Percentiles rank a stretch among this genome's conserved stretches.
Conservation (phyloP, 2,329 filamentous ascomycete species). For the Thelonectria olida region DNA sequence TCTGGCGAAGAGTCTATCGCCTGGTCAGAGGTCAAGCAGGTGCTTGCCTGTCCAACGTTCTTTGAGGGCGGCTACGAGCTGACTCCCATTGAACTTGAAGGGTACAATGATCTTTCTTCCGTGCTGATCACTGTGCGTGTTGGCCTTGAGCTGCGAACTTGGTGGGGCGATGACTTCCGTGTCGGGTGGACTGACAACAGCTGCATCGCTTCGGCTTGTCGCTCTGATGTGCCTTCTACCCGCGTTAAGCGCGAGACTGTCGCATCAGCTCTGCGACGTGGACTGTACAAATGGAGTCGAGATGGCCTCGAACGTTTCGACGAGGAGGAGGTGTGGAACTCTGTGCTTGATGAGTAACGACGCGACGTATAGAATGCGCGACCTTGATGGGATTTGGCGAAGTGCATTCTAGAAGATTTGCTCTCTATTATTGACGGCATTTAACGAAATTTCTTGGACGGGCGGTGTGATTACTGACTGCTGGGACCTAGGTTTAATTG, state of each 20-base stretch:
- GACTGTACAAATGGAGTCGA: conserved; percentile 48
- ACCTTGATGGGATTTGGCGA: conserved; percentile 33
- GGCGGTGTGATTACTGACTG: conserved; percentile 44
- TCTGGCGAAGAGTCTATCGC: conserved; percentile 48
- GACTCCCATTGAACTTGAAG: conserved; percentile 47
- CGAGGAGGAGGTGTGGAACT: conserved; percentile 43
- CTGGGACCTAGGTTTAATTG: conserved; percentile 44
- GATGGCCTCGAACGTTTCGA: conserved; percentile 45
- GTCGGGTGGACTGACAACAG: conserved; percentile 54
- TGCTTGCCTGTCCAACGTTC: conserved; percentile 50
- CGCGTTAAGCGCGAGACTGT: conserved; percentile 45
- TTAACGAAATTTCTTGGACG: conserved; percentile 48
- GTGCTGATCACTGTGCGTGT: conserved; percentile 50
- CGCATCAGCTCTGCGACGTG: conserved; percentile 42
- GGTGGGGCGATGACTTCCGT: conserved; percentile 54
- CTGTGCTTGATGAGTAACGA: conserved; percentile 39
- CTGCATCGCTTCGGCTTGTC: conserved; percentile 50
- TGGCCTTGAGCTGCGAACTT: conserved; percentile 48
- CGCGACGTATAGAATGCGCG: conserved; percentile 14
- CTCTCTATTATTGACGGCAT: conserved; percentile 44
- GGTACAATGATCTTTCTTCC: conserved; percentile 51
- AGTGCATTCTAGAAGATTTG: conserved; percentile 39
- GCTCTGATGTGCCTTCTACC: conserved; percentile 37
- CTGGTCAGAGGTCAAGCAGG: conserved; percentile 51
- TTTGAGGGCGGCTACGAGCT: conserved; percentile 46